Evolutionary conservation across 164 flowering plant species (phyloP).

Genomic region (Liriodendron chinense): DNA sequence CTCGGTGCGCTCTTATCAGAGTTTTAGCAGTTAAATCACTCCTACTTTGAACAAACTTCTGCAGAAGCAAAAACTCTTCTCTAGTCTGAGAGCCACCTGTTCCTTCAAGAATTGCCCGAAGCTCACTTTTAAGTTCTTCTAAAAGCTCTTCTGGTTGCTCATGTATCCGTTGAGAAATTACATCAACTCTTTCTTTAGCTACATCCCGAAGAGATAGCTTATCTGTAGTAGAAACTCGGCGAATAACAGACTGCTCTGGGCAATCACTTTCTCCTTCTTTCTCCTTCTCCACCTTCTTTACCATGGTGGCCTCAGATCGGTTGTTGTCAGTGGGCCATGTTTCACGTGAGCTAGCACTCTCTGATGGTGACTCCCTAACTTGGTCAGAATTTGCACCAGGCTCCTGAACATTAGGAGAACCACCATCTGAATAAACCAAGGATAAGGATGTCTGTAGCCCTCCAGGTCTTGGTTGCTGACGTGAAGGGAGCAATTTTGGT

Average conservation of each 20-base stretch:
- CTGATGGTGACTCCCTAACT: conserved; percentile 77
- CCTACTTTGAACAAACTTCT: conserved; percentile 74
- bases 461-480: conserved; percentile 30
- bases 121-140: conserved; percentile 72
- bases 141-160: conserved; percentile 64
- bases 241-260: conserved; percentile 67
- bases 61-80: conserved; percentile 73
- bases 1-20: conserved; percentile 68
- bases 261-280: conserved; percentile 55
- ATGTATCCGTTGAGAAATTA: conserved; percentile 64
- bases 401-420: conserved; percentile 11
- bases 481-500: conserved; percentile 30
- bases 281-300: conserved; percentile 60
- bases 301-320: conserved; percentile 33
- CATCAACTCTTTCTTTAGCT: conserved; percentile 77
- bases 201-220: conserved; percentile 68
- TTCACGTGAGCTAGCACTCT: conserved; percentile 93
- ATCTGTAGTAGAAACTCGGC: conserved; percentile 58
- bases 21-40: conserved; percentile 69
- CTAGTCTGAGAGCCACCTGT: conserved; percentile 77
- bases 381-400: conserved; percentile 48
- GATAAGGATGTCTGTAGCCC: conserved; percentile 37
- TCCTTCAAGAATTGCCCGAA: conserved; percentile 79
- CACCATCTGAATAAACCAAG: conserved; percentile 25
- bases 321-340: conserved; percentile 59